Evolutionary conservation across 2,329 filamentous ascomycete species (phyloP), one percentile per base, ranked within the genome.

Genomic region (Fusarium camptoceras): DNA sequence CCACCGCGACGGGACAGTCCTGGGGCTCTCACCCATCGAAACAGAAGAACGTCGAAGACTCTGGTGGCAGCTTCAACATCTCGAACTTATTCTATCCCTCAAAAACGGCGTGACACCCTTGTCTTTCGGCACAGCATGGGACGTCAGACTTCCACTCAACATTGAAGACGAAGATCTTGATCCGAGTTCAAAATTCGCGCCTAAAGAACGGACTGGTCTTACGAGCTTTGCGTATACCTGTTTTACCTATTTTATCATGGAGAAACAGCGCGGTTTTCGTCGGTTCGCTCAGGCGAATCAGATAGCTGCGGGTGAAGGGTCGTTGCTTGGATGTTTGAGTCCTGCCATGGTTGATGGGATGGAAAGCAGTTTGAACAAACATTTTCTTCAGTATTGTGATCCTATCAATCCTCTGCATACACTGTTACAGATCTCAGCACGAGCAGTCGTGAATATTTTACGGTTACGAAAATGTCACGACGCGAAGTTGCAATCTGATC

Each of bases 51-150:
- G 59, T 2, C 46, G 66, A 15, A 50, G 65, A 31, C 5, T 68
- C 0, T 68, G 65, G 66, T 68, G 66, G 66, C 59, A 68, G 9
- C 37, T 68, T 0, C 66, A 60, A 14, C 55, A 68, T 10, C 54
- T 68, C 2, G 66, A 68, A 8, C 48, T 68, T 0, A 44, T 59
- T 6, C 34, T 68, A 0, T 64, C 58, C 0, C 34, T 68, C 0
- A 68, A 68, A 1, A 68, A 55, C 1, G 65, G 59, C 1, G 58
- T 68, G 0, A 64, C 65, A 1, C 58, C 65, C 1, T 11, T 68
- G 7, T 68, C 65, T 0, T 68, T 68, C 22, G n/a, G 43, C 5
- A 20, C 53, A 22, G 30, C 15, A 1, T 68, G 64, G 58, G 64
- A 64, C 2, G 64, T 68, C 8, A 68, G 28, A 3, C 65, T 68